Conservation (phyloP, 768 basidiomycete genomes). For the Pisolithus marmoratus region DNA sequence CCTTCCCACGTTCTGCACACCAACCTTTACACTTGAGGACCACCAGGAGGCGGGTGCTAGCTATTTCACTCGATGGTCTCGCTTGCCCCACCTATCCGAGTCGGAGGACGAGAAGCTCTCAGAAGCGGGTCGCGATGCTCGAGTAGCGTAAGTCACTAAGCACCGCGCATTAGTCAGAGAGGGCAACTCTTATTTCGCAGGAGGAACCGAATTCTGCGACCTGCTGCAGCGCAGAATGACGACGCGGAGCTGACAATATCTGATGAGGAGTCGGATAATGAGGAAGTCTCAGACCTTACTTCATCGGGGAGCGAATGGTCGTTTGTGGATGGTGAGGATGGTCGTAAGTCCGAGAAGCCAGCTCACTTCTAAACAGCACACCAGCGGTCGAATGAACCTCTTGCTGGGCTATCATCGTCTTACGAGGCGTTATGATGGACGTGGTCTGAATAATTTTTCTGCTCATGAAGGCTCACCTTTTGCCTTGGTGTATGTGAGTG, state of each 20-base stretch:
- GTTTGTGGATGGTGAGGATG: conserved; percentile 31
- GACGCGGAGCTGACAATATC: conserved; percentile 50
- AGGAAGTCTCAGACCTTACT: conserved; percentile 53
- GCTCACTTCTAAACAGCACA: conserved; percentile 18
- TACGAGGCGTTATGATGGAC: conserved; percentile 43
- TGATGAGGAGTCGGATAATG: conserved; percentile 78
- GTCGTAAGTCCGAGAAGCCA: not conserved
- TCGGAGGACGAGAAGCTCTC: conserved; percentile 60
- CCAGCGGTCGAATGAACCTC: conserved; percentile 15
- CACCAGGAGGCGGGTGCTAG: conserved; percentile 6
- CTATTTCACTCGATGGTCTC: conserved; percentile 15
- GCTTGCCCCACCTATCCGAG: conserved; percentile 40
- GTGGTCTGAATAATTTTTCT: conserved; percentile 28
- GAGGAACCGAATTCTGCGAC: conserved; percentile 45
- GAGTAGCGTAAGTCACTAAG: conserved; percentile 50
- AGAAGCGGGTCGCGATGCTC: conserved; percentile 65
- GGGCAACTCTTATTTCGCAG: conserved; percentile 25
- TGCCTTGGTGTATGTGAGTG: conserved; percentile 37
- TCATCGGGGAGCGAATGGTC: conserved; percentile 35
- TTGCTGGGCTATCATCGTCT: conserved; percentile 45
- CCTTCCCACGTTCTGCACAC: conserved; percentile 23
- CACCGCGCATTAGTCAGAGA: not conserved
- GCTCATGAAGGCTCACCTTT: conserved; percentile 48
- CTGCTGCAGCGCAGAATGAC: conserved; percentile 15
- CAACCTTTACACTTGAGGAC: conserved; percentile 1